Percentiles rank a stretch among this genome's conserved stretches.
These are phyloP conservation scores for Sarcodon aspratus DNA, from an alignment of 768 basidiomycete species.

Conservation along the genomic window DNA sequence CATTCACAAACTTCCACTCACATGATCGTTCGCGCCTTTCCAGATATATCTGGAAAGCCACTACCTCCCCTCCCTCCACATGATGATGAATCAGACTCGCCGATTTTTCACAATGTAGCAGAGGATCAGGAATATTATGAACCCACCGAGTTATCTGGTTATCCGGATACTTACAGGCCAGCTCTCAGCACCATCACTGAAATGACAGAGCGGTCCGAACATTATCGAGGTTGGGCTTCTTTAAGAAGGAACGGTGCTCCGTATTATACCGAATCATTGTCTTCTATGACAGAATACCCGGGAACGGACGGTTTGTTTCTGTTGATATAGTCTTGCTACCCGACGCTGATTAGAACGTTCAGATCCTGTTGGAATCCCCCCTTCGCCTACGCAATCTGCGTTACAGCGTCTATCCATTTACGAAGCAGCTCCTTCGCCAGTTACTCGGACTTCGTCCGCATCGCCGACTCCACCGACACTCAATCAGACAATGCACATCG, in stretches of 20 bases:
- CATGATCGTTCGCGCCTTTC: not conserved
- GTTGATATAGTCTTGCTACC: too few species aligned
- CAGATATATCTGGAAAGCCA: conserved; percentile 10
- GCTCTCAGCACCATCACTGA: conserved; percentile 57
- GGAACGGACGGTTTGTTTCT: too few species aligned
- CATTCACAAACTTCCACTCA: not conserved
- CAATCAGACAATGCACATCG: conserved; percentile 15
- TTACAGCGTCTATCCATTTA: conserved; percentile 46
- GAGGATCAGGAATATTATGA: conserved; percentile 5
- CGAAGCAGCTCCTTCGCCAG: conserved; percentile 42
- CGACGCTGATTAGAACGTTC: not conserved
- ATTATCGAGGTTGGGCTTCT: not conserved
- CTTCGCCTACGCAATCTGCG: conserved; percentile 61
- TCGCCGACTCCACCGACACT: conserved; percentile 26
- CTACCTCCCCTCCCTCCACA: conserved; percentile 8
- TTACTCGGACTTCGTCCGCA: conserved; percentile 24
- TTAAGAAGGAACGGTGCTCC: too few species aligned
- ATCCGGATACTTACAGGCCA: not conserved
- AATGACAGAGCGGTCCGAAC: conserved; percentile 47
- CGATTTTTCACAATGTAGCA: conserved; percentile 11
- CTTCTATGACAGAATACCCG: conserved; percentile 7
- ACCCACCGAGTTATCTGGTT: conserved; percentile 3
- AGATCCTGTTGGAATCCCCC: conserved; percentile 49
- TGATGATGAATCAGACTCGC: not conserved
- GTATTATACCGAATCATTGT: too few species aligned